phyloP scores from a whole-genome alignment of 2,329 filamentous ascomycete genomes.

The Xylariaceae sp. region DNA sequence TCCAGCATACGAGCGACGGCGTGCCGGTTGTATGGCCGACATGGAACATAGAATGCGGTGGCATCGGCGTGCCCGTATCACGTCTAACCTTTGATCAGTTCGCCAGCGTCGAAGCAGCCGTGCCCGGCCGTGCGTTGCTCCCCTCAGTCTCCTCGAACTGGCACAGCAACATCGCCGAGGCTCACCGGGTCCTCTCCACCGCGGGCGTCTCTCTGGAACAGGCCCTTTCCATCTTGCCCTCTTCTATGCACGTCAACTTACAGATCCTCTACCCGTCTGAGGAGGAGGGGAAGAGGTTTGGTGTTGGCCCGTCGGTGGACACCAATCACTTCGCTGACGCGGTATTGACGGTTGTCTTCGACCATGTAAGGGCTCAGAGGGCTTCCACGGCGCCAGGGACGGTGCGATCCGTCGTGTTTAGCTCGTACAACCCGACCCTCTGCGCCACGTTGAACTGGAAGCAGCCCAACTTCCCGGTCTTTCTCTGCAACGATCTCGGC shows the following conservation, averaged over 20 bases:
- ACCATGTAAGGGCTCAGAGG: conserved; percentile 70
- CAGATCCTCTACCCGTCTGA: conserved; percentile 81
- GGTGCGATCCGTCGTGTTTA: conserved; percentile 86
- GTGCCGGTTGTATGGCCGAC: conserved; percentile 81
- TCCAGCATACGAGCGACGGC: conserved; percentile 85
- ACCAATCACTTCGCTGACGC: conserved; percentile 83
- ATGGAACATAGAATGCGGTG: conserved; percentile 72
- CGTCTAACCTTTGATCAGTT: conserved; percentile 73
- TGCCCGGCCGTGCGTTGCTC: conserved; percentile 40
- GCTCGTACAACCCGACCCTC: conserved; percentile 82
- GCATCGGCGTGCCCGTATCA: conserved; percentile 75
- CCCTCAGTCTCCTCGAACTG: conserved; percentile 40
- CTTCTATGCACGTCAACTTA: conserved; percentile 82
- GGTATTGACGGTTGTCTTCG: conserved; percentile 80
- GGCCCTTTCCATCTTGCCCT: conserved; percentile 68
- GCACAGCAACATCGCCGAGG: conserved; percentile 52
- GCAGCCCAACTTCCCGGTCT: conserved; percentile 94
- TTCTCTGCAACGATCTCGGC: conserved; percentile 90
- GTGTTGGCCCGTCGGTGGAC: conserved; percentile 69
- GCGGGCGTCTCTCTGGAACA: conserved; percentile 77
- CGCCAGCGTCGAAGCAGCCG: conserved; percentile 43
- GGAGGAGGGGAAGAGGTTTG: conserved; percentile 63
- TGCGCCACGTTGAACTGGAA: conserved; percentile 98
- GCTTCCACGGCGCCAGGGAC: conserved; percentile 62
- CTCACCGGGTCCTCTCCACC: conserved; percentile 66